Evolutionary conservation across 805 yeast genomes (phyloP), one percentile per base, ranked within the genome.

Genomic region (Kodamaea sagamina): DNA sequence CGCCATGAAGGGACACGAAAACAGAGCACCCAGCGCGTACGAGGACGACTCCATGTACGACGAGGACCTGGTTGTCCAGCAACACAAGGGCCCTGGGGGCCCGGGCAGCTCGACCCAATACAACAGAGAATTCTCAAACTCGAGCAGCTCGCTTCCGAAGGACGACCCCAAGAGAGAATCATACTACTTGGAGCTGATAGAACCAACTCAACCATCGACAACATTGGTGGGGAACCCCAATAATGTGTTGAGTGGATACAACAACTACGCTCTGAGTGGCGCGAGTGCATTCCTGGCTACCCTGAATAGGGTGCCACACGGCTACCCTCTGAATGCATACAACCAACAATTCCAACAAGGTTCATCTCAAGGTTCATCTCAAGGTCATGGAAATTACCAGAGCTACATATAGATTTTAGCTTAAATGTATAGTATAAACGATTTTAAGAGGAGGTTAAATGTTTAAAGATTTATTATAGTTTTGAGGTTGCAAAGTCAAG

Each of bases 1-100:
- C 18, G 83, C 82, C 29, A 77, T 77, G 82, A 76, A 74, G 55
- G 84, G 83, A 13, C 83, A 79, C 53, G 81, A 77, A 43, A 64
- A 68, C 43, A 52, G 54, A 25, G 47, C 52, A n/a, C 50, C 53
- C 13, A 45, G 39, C 10, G 39, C 50, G 3, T 62, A 43, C 32
- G 68, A 65, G 18, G 71, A 66, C 39, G 69, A 65, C 11, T 64
- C 68, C 0, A 46, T 53, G 12, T 66, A 60, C 32, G 68, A 63
- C 31, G 72, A 62, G 11, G 65, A 58, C 15, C 52, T 49, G 6
- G 41, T 52, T 1, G 44, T 35, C 19, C 41, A 37, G 21, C 32
- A 32, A n/a, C 27, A 38, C 40, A 12, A 42, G 22, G 12, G 41
- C 31, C 6, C 41, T 37, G 16, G 12, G 16, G 17, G 28, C 11